phyloP scores from a whole-genome alignment of 2,329 filamentous ascomycete genomes.

The Monilinia polystroma region DNA sequence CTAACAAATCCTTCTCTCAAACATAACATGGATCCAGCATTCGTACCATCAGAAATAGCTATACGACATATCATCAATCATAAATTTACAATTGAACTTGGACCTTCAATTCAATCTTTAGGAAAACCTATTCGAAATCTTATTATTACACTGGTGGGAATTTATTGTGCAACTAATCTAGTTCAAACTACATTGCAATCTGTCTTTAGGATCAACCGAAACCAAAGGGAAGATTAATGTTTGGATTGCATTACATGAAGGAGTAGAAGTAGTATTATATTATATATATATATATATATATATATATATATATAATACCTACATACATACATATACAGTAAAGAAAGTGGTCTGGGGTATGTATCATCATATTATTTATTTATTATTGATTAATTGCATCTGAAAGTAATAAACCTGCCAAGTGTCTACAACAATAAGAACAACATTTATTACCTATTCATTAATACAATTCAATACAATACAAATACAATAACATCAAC shows the following conservation, averaged over 20 bases:
- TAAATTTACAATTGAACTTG: constrained; percentile 52
- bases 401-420: not conserved
- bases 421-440: constrained; percentile 13
- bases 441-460: not conserved
- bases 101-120: constrained; percentile 48
- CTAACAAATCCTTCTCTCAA: too few species aligned
- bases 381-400: not conserved
- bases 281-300: too few species aligned
- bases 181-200: constrained; percentile 39
- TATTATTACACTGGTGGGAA: constrained; percentile 49
- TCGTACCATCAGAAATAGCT: constrained; percentile 45
- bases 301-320: too few species aligned
- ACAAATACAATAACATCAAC: too few species aligned
- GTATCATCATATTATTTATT: too few species aligned
- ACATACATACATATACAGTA: too few species aligned
- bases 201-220: constrained; percentile 34
- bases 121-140: constrained; percentile 52
- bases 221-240: not conserved
- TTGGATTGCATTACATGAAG: not conserved
- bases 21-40: constrained; percentile 39
- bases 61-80: constrained; percentile 50
- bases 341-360: not conserved
- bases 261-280: too few species aligned
- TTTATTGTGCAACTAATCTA: constrained; percentile 43
- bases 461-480: too few species aligned